A percentile compares a stretch with the other conserved stretches of the same genome.
These are phyloP conservation scores for Violaceomyces palustris DNA, from an alignment of 1,284 basidiomycete genomes.

Conservation along the genomic window DNA sequence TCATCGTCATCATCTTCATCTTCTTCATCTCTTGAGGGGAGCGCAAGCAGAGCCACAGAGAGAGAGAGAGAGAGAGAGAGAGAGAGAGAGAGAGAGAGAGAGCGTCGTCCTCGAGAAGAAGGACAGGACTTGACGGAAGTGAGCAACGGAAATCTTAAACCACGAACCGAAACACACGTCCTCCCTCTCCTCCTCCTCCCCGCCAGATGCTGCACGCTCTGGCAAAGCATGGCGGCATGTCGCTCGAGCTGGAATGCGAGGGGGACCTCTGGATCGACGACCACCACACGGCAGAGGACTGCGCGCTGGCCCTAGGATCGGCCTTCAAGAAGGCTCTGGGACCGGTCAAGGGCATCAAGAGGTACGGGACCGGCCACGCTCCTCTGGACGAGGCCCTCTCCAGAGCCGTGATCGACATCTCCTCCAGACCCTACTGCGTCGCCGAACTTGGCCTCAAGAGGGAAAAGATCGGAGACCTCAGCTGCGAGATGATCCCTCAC, in stretches of 20 bases:
- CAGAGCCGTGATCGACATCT: constrained; percentile 94
- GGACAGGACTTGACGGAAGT: too few relatives aligned
- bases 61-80: too few relatives aligned
- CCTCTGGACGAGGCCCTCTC: constrained; percentile 87
- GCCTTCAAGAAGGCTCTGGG: constrained; percentile 95
- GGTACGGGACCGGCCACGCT: constrained; percentile 94
- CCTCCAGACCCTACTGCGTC: constrained; percentile 90
- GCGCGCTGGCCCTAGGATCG: constrained; percentile 82
- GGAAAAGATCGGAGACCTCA: constrained; percentile 91
- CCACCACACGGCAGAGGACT: constrained; percentile 95
- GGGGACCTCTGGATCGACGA: constrained; percentile 98
- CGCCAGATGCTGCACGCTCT: constrained; percentile 52
- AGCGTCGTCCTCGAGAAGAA: too few relatives aligned
- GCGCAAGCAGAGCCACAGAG: too few relatives aligned
- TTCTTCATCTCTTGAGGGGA: too few relatives aligned
- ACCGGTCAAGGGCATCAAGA: constrained; percentile 84
- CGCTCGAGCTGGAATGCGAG: constrained; percentile 79
- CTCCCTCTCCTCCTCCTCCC: constrained; percentile 1
- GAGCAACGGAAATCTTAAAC: neutral
- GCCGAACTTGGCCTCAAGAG: constrained; percentile 72
- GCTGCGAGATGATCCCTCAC: constrained; percentile 87
- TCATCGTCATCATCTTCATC: too few relatives aligned
- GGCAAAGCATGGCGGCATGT: constrained; percentile 56
- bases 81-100: too few relatives aligned
- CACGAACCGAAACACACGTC: neutral